A percentile compares a stretch with the other conserved stretches of the same genome.
These are phyloP conservation scores for Kandelia obovata DNA, from an alignment of 345 rosid genomes.

Conservation along the genomic window DNA sequence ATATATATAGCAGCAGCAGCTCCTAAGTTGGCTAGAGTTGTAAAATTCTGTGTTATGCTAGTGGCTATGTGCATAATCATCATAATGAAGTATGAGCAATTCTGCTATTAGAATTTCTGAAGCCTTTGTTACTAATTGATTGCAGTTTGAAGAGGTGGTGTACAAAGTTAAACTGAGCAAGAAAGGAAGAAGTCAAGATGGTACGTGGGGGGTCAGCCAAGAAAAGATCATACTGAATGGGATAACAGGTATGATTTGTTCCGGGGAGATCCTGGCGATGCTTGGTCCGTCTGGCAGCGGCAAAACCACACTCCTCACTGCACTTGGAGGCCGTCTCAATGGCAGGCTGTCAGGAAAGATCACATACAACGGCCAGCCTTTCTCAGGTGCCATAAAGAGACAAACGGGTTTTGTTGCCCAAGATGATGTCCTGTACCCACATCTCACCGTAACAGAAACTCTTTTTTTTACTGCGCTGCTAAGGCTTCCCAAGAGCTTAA, in stretches of 20 bases:
- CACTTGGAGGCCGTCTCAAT: constrained; percentile 87
- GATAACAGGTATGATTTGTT: constrained; percentile 74
- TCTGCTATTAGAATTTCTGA: too few species aligned
- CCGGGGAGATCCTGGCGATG: constrained; percentile 96
- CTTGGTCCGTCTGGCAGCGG: constrained; percentile 99
- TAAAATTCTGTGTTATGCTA: too few species aligned
- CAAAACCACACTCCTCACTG: constrained; percentile 94
- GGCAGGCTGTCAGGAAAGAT: constrained; percentile 73
- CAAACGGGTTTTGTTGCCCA: constrained; percentile 92
- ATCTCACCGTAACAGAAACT: constrained; percentile 87
- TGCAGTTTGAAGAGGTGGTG: constrained; percentile 88
- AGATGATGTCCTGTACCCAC: constrained; percentile 85
- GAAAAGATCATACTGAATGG: constrained; percentile 84
- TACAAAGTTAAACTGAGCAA: constrained; percentile 76
- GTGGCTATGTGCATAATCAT: too few species aligned
- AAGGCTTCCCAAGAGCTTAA: constrained; percentile 65
- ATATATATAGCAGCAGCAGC: too few species aligned
- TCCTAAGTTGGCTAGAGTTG: too few species aligned
- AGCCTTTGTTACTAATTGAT: background rate
- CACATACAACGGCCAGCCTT: constrained; percentile 84
- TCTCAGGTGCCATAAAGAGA: constrained; percentile 68
- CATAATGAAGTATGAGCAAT: too few species aligned
- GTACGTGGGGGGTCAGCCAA: constrained; percentile 56
- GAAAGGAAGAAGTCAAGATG: constrained; percentile 43
- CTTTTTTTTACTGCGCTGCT: constrained; percentile 87